Conservation (phyloP, 805 yeast genomes). For the Clavispora carvajalis region DNA sequence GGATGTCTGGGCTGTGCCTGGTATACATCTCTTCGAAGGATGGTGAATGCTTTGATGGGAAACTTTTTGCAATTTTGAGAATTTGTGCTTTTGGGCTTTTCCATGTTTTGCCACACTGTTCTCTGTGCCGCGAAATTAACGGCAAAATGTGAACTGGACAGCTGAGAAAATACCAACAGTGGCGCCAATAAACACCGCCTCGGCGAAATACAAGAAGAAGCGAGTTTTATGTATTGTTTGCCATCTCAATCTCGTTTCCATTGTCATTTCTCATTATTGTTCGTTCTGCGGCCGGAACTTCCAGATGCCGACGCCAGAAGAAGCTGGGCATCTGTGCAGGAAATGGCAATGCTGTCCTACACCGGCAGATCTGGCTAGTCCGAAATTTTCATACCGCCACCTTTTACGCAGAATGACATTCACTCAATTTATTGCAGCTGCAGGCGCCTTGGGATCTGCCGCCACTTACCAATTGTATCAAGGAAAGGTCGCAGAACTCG, state of each 20-base stretch:
- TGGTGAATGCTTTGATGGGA: too few species aligned
- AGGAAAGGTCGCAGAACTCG: constrained; percentile 14
- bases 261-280: too few species aligned
- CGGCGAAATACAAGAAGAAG: not conserved
- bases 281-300: too few species aligned
- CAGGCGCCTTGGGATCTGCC: constrained; percentile 18
- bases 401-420: constrained; percentile 17
- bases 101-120: too few species aligned
- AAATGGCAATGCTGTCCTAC: not conserved
- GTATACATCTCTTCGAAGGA: too few species aligned
- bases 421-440: constrained; percentile 14
- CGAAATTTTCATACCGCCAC: not conserved
- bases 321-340: too few species aligned
- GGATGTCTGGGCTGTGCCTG: too few species aligned
- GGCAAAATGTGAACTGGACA: not conserved
- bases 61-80: too few species aligned
- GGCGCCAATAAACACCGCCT: not conserved
- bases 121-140: not conserved
- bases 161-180: not conserved
- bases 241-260: too few species aligned
- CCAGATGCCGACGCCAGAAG: too few species aligned
- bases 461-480: constrained; percentile 17
- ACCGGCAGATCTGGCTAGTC: not conserved
- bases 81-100: too few species aligned
- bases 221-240: too few species aligned